These are phyloP conservation scores for Trichoderma asperelloides DNA, from an alignment of 495 filamentous ascomycete genomes.

Conservation along the genomic window DNA sequence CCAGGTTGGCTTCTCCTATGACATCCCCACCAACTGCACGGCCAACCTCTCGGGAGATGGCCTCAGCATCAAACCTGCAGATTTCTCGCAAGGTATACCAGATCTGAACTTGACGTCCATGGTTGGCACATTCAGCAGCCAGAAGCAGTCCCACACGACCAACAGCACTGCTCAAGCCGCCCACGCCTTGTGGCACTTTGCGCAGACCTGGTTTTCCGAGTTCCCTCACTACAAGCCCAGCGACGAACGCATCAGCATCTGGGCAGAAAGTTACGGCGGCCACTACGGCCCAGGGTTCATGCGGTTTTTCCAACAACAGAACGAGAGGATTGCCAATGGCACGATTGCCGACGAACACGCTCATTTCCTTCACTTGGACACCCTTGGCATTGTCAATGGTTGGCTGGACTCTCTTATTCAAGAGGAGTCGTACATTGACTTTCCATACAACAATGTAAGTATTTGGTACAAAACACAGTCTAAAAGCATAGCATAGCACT, in stretches of 20 bases:
- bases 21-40: constrained; percentile 43
- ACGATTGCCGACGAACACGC: constrained; percentile 35
- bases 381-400: constrained; percentile 59
- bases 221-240: constrained; percentile 59
- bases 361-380: constrained; percentile 45
- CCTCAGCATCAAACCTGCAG: constrained; percentile 21
- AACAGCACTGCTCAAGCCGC: constrained; percentile 61
- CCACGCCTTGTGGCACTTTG: constrained; percentile 57
- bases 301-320: constrained; percentile 53
- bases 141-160: constrained; percentile 41
- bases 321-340: constrained; percentile 40
- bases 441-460: constrained; percentile 58
- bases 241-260: constrained; percentile 39
- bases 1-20: constrained; percentile 50
- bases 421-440: constrained; percentile 53
- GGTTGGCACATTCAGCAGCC: constrained; percentile 58
- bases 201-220: constrained; percentile 54
- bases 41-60: constrained; percentile 23
- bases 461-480: neutral
- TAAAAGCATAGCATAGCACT: neutral
- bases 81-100: constrained; percentile 15
- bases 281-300: constrained; percentile 56
- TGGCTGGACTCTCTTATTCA: constrained; percentile 70
- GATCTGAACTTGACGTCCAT: constrained; percentile 33
- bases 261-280: constrained; percentile 54